Evolutionary conservation across 2,329 filamentous ascomycete genomes (phyloP).

Genomic region (Cercospora sp.): DNA sequence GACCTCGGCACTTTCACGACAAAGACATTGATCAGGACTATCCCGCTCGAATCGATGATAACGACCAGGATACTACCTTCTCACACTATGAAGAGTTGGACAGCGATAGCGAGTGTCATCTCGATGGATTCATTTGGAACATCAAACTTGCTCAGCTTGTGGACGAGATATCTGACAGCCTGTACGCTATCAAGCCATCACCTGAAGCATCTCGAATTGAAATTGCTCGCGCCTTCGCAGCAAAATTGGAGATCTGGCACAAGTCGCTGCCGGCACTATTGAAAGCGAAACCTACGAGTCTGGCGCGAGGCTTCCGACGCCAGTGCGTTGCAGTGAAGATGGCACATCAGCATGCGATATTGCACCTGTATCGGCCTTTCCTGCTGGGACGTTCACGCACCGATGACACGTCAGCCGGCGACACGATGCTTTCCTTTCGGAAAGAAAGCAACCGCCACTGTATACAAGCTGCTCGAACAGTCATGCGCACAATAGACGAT

Average conservation of each 20-base stretch:
- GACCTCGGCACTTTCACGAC: slow-evolving; percentile 62
- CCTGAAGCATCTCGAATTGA: neutral
- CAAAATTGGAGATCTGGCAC: neutral
- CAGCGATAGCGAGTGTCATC: slow-evolving; percentile 57
- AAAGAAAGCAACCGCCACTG: neutral
- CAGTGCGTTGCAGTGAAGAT: slow-evolving; percentile 38
- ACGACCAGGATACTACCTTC: slow-evolving; percentile 34
- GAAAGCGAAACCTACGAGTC: neutral
- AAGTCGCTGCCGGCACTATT: neutral
- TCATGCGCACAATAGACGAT: neutral
- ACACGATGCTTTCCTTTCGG: neutral
- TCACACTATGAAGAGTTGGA: slow-evolving; percentile 58
- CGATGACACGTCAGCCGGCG: neutral
- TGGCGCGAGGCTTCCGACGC: slow-evolving; percentile 46
- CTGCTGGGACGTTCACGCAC: slow-evolving; percentile 22
- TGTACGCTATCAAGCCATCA: slow-evolving; percentile 42
- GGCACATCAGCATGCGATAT: slow-evolving; percentile 40
- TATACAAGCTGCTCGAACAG: neutral
- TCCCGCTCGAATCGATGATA: neutral
- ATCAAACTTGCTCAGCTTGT: slow-evolving; percentile 7
- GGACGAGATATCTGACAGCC: neutral
- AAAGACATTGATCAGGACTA: slow-evolving; percentile 54
- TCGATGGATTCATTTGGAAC: slow-evolving; percentile 44
- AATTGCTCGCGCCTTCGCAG: neutral
- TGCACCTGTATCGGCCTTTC: slow-evolving; percentile 40